Conservation (phyloP, 2,329 filamentous ascomycete genomes). For the Fusarium torreyae region DNA sequence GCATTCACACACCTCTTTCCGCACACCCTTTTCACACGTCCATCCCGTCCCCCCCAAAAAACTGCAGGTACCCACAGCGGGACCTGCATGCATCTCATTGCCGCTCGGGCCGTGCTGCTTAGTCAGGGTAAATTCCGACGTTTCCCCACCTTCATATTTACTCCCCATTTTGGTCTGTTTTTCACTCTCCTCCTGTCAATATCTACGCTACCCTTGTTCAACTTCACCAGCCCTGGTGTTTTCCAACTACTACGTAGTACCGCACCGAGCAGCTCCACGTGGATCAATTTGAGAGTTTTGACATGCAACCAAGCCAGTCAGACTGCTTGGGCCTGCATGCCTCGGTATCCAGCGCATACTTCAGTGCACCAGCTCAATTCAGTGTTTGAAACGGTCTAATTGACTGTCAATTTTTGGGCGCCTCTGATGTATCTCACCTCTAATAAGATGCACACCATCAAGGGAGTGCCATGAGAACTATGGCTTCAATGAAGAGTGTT, state of each 20-base stretch:
- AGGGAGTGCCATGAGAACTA: background rate
- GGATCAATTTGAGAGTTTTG: conserved; percentile 3
- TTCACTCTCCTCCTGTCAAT: conserved; percentile 4
- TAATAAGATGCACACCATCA: background rate
- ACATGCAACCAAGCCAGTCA: background rate
- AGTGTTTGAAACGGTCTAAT: background rate
- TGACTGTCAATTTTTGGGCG: background rate
- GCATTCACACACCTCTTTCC: too few species aligned
- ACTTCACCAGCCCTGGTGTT: background rate
- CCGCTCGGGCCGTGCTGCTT: background rate
- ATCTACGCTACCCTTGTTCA: conserved; percentile 11
- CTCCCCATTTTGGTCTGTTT: conserved; percentile 3
- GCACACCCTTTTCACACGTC: too few species aligned
- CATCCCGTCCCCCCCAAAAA: background rate
- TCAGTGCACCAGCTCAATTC: background rate
- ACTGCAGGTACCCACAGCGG: background rate
- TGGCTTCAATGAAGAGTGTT: background rate
- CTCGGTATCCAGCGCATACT: background rate
- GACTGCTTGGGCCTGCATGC: background rate
- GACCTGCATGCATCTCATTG: background rate
- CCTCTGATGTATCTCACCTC: background rate
- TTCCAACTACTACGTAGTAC: background rate
- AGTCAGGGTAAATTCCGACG: background rate
- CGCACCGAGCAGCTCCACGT: conserved; percentile 2
- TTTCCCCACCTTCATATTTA: conserved; percentile 2